Conservation (phyloP, 164 flowering plant species). For the Vitis rotundifolia region DNA sequence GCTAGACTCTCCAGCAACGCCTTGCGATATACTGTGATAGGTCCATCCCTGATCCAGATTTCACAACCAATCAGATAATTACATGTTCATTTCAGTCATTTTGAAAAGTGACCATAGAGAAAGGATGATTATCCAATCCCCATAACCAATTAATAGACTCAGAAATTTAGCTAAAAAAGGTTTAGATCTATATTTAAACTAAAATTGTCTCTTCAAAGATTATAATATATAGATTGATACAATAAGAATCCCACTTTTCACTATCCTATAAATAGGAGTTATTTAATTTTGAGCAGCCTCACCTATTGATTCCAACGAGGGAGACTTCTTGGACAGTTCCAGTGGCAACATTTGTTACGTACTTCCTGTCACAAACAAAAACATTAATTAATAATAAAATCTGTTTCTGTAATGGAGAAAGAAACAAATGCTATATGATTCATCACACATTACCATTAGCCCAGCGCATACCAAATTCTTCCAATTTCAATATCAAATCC, state of each 20-base stretch:
- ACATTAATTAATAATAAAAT: too few relatives aligned
- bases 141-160: not conserved
- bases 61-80: not conserved
- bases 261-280: too few relatives aligned
- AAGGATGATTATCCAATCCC: too few relatives aligned
- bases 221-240: too few relatives aligned
- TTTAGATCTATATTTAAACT: too few relatives aligned
- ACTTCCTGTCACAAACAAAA: slow-evolving; percentile 17
- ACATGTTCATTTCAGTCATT: not conserved
- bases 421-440: too few relatives aligned
- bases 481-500: too few relatives aligned
- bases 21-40: slow-evolving; percentile 29
- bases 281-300: too few relatives aligned
- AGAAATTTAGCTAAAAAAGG: not conserved
- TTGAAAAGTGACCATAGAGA: not conserved
- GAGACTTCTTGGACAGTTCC: slow-evolving; percentile 21
- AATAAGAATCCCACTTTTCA: not conserved
- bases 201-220: too few relatives aligned
- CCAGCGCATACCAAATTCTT: too few relatives aligned
- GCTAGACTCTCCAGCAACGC: slow-evolving; percentile 37
- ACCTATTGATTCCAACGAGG: not conserved
- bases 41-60: slow-evolving; percentile 9
- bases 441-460: too few relatives aligned
- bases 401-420: not conserved
- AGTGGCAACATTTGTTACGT: slow-evolving; percentile 18